Percentiles rank a stretch among this genome's conserved stretches.
These are phyloP conservation scores for Umbelopsis sp. DNA, from an alignment of 192 early-diverging fungal species.

Conservation along the genomic window DNA sequence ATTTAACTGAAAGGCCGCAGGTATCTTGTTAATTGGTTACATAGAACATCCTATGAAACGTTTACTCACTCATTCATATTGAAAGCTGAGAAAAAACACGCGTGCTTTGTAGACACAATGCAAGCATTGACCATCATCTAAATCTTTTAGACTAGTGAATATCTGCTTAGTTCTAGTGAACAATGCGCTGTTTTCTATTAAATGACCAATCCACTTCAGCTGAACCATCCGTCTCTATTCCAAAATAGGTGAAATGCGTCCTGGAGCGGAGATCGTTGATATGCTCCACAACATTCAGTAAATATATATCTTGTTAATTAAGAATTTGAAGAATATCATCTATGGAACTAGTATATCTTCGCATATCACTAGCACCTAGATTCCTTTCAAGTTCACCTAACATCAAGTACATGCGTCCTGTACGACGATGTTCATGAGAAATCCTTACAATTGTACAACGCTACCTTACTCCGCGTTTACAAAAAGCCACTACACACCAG, in stretches of 20 bases:
- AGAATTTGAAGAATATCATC: too few species aligned
- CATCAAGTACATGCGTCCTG: background rate
- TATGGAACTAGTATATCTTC: too few species aligned
- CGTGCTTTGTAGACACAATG: background rate
- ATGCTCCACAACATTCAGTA: background rate
- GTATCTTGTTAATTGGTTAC: background rate
- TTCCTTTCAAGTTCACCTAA: background rate
- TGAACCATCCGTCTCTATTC: background rate
- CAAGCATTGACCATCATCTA: background rate
- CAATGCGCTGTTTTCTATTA: background rate
- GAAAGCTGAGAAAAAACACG: too few species aligned
- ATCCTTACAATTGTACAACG: background rate
- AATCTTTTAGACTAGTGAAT: background rate
- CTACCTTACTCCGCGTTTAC: background rate
- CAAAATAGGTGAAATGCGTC: background rate
- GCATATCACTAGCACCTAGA: too few species aligned
- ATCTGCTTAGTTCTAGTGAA: background rate
- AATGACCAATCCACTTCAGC: too few species aligned
- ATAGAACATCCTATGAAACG: too few species aligned
- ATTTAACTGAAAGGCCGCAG: background rate
- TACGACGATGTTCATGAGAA: conserved; percentile 8
- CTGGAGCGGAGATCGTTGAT: background rate
- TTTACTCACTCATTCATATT: too few species aligned
- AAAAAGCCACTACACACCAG: background rate
- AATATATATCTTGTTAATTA: too few species aligned